Evolutionary conservation across 1,284 basidiomycete genomes (phyloP).

Genomic region (Apiotrichum gamsii): DNA sequence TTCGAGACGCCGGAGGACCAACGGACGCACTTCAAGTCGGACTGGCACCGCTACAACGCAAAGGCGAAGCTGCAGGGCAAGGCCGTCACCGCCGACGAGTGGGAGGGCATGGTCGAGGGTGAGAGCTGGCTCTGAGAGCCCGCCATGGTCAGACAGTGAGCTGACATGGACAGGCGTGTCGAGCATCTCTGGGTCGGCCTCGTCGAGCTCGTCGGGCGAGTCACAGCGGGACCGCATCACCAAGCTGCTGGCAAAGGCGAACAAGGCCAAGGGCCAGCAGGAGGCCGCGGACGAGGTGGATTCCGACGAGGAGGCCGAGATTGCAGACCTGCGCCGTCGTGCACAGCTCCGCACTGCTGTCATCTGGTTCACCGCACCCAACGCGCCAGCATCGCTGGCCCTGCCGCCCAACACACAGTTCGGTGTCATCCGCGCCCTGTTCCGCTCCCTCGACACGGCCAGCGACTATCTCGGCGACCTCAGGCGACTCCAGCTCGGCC

Average conservation of each 20-base stretch:
- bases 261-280: slow-evolving; percentile 17
- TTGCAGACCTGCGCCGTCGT: slow-evolving; percentile 40
- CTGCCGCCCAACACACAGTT: slow-evolving; percentile 66
- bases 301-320: slow-evolving; percentile 42
- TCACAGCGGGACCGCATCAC: slow-evolving; percentile 48
- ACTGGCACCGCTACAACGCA: slow-evolving; percentile 98
- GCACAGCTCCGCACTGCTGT: slow-evolving; percentile 64
- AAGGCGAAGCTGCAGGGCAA: slow-evolving; percentile 63
- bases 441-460: slow-evolving; percentile 52
- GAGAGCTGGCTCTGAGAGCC: no score
- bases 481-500: slow-evolving; percentile 59
- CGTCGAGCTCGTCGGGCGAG: slow-evolving; percentile 54
- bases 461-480: slow-evolving; percentile 50
- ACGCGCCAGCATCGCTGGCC: slow-evolving; percentile 43
- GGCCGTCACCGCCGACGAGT: slow-evolving; percentile 64
- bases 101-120: slow-evolving; percentile 74
- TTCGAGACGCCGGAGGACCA: slow-evolving; percentile 78
- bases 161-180: slow-evolving; percentile 74
- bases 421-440: slow-evolving; percentile 74
- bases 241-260: slow-evolving; percentile 59
- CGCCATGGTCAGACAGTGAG: no score
- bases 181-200: slow-evolving; percentile 82
- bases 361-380: slow-evolving; percentile 71
- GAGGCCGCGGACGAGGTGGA: slow-evolving; percentile 26
- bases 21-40: slow-evolving; percentile 80